These are phyloP conservation scores for Alloteropsis semialata DNA, from an alignment of 176 grass and related monocot genomes.

Conservation along the genomic window DNA sequence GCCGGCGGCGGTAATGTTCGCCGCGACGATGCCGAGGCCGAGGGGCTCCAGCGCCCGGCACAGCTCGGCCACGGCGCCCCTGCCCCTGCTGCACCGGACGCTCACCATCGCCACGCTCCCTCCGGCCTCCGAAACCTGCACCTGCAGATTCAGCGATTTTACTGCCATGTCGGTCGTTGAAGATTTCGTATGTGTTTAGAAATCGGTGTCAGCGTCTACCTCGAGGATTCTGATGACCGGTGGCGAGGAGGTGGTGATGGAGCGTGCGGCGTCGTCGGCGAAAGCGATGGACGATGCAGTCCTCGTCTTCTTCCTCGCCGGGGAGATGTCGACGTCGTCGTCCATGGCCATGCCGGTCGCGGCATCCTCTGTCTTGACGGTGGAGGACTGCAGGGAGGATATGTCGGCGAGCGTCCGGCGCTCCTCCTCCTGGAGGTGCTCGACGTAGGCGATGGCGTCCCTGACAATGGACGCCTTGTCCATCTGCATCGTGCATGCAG, in stretches of 20 bases:
- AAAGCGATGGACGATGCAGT: background rate
- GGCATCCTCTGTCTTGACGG: background rate
- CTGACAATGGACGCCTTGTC: constrained; percentile 68
- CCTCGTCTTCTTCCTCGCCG: constrained; percentile 28
- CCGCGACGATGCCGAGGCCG: constrained; percentile 44
- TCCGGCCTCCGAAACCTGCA: constrained; percentile 35
- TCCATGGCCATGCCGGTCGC: background rate
- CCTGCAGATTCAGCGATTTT: constrained; percentile 10
- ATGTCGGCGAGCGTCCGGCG: constrained; percentile 35
- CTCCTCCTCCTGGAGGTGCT: constrained; percentile 75
- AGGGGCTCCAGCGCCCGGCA: constrained; percentile 51
- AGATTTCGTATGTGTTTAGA: background rate
- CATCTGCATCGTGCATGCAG: constrained; percentile 44
- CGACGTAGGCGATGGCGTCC: constrained; percentile 68
- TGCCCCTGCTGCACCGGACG: constrained; percentile 39
- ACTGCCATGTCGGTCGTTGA: no score
- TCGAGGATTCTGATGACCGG: constrained; percentile 44
- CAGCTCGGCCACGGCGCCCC: constrained; percentile 30
- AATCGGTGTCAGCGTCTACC: background rate
- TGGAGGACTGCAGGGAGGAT: constrained; percentile 11
- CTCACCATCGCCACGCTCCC: constrained; percentile 29
- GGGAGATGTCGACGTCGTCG: background rate
- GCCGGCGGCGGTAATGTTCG: constrained; percentile 35
- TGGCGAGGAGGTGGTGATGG: background rate
- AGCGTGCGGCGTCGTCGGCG: background rate